phyloP scores from a whole-genome alignment of 495 filamentous ascomycete genomes.

The Xylaria flabelliformis region DNA sequence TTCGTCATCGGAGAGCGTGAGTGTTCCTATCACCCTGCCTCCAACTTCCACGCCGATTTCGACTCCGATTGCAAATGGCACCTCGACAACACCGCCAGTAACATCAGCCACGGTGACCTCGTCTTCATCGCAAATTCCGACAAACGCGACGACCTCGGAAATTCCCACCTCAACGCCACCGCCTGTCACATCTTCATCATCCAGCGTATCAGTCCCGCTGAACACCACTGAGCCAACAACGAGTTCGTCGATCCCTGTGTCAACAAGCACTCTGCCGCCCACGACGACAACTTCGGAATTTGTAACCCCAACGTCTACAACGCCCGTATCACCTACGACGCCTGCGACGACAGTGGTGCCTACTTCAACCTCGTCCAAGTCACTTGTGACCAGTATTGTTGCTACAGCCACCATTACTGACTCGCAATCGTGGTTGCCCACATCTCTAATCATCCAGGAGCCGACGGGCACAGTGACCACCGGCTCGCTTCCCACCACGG shows the following conservation, averaged over 20 bases:
- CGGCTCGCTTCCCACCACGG: conserved; percentile 29
- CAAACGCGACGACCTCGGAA: conserved; percentile 31
- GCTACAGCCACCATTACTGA: conserved; percentile 49
- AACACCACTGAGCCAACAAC: conserved; percentile 36
- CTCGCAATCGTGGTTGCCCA: conserved; percentile 51
- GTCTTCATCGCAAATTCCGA: conserved; percentile 17
- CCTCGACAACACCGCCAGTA: conserved; percentile 20
- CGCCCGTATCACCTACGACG: conserved; percentile 1
- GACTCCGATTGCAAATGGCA: conserved; percentile 20
- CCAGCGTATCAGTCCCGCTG: conserved; percentile 26
- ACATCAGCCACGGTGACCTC: conserved; percentile 8
- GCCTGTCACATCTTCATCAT: conserved; percentile 29
- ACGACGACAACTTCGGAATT: conserved; percentile 26
- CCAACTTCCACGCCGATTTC: conserved; percentile 21
- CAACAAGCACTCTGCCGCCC: not conserved
- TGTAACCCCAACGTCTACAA: conserved; percentile 6
- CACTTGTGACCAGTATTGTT: conserved; percentile 45
- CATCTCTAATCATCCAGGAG: conserved; percentile 50
- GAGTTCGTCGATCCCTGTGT: conserved; percentile 11
- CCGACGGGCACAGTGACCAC: conserved; percentile 41
- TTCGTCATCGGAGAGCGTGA: conserved; percentile 28
- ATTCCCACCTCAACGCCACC: conserved; percentile 24
- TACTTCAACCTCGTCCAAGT: conserved; percentile 29
- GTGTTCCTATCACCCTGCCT: conserved; percentile 24
- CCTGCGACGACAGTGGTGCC: conserved; percentile 11